A percentile compares a stretch with the other conserved stretches of the same genome.
Evolutionary conservation across 1,139 yeast species (phyloP).

Genomic region (Diutina ranongensis): DNA sequence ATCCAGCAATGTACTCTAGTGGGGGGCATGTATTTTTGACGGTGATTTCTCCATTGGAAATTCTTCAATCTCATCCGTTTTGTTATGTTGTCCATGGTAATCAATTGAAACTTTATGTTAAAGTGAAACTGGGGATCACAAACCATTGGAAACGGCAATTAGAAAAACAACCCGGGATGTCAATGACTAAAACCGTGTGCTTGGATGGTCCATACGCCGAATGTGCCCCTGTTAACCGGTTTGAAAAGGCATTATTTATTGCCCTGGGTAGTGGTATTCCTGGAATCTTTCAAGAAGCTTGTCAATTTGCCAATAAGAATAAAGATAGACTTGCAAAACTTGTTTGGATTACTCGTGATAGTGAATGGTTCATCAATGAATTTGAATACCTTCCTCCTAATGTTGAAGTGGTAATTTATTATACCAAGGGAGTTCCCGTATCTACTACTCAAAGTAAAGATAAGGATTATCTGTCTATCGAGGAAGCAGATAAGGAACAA

Average conservation of each 20-base stretch:
- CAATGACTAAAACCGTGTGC: neutral
- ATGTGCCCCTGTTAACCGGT: neutral
- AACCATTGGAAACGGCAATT: neutral
- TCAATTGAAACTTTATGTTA: neutral
- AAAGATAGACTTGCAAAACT: neutral
- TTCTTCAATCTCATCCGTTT: neutral
- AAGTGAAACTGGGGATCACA: neutral
- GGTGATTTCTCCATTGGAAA: neutral
- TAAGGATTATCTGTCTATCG: neutral
- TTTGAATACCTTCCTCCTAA: neutral
- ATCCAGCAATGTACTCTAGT: neutral
- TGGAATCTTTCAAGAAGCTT: neutral
- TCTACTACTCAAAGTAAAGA: neutral
- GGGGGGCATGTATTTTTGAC: neutral
- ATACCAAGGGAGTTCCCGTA: no score
- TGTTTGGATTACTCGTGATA: neutral
- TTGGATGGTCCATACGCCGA: slow-evolving; percentile 3
- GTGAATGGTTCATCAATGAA: neutral
- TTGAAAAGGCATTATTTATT: neutral
- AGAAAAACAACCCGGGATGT: neutral
- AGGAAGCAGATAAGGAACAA: neutral
- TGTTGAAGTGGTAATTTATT: neutral
- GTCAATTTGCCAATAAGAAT: neutral
- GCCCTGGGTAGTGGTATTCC: slow-evolving; percentile 1
- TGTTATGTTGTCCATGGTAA: neutral